A percentile compares a stretch with the other conserved stretches of the same genome.
Evolutionary conservation across 2,329 filamentous ascomycete genomes (phyloP).

Genomic region (Pyrenophora teres): DNA sequence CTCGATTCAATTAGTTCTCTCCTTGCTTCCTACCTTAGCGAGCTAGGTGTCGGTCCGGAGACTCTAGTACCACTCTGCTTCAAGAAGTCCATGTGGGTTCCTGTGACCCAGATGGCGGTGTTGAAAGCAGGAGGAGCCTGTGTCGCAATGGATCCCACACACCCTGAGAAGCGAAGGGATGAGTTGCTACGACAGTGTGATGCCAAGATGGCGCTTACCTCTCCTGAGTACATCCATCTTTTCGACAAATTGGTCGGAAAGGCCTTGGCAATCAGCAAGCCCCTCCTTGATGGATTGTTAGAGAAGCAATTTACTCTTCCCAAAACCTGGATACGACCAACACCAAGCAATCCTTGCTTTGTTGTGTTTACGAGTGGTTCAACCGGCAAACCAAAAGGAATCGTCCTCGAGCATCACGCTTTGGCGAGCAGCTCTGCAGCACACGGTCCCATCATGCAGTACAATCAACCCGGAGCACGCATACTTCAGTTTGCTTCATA

Average conservation of each 20-base stretch:
- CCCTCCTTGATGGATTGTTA: not conserved
- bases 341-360: conserved; percentile 54
- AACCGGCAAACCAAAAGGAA: conserved; percentile 75
- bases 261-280: not conserved
- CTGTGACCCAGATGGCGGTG: not conserved
- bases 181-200: not conserved
- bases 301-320: not conserved
- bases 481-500: conserved; percentile 42
- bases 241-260: not conserved
- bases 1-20: not conserved
- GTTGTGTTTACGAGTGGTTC: conserved; percentile 78
- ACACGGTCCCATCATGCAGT: conserved; percentile 46
- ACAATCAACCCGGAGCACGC: conserved; percentile 53
- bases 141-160: not conserved
- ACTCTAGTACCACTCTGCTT: not conserved
- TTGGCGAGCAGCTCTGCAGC: not conserved
- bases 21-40: not conserved
- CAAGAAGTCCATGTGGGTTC: not conserved
- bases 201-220: not conserved
- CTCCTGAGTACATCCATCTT: conserved; percentile 1
- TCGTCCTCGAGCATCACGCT: conserved; percentile 42
- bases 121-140: not conserved
- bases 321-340: conserved; percentile 1
- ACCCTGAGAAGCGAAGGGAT: not conserved
- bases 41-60: not conserved